Conservation (phyloP, 139 green algal genomes). For the Chlamydomonas asymmetrica region DNA sequence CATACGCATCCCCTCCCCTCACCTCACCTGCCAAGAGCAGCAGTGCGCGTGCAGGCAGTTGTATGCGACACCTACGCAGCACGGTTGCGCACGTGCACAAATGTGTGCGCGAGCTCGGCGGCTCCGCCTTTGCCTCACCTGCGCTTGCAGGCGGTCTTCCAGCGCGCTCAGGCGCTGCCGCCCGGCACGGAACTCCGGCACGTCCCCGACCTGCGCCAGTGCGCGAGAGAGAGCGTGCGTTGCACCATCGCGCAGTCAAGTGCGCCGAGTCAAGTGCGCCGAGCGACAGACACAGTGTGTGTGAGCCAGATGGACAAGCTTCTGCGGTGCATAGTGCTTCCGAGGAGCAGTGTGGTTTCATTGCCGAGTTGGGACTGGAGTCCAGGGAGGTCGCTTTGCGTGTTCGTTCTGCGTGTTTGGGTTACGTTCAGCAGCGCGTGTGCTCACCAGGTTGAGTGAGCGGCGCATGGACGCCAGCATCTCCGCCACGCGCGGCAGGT, state of each 20-base stretch:
- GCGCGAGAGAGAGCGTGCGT: conserved; percentile 60
- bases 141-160: conserved; percentile 77
- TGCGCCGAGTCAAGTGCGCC: no score
- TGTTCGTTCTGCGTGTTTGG: neutral
- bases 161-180: conserved; percentile 58
- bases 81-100: no score
- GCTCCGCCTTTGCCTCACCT: no score
- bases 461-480: conserved; percentile 79
- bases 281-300: no score
- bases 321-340: neutral
- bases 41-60: no score
- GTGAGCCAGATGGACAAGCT: no score
- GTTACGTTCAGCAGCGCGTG: neutral
- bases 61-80: no score
- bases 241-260: conserved; percentile 35
- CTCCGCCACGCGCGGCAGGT: conserved; percentile 77
- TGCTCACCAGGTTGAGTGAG: conserved; percentile 65
- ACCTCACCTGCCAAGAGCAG: no score
- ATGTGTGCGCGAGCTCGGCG: no score
- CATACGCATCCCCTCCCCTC: no score
- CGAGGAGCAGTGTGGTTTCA: neutral
- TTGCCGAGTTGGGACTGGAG: neutral
- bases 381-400: neutral
- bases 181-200: conserved; percentile 74
- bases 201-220: no score